Percentiles rank a stretch among this genome's conserved stretches.
phyloP scores from a whole-genome alignment of 2,329 filamentous ascomycete species.

The Calonectria pauciramosa region DNA sequence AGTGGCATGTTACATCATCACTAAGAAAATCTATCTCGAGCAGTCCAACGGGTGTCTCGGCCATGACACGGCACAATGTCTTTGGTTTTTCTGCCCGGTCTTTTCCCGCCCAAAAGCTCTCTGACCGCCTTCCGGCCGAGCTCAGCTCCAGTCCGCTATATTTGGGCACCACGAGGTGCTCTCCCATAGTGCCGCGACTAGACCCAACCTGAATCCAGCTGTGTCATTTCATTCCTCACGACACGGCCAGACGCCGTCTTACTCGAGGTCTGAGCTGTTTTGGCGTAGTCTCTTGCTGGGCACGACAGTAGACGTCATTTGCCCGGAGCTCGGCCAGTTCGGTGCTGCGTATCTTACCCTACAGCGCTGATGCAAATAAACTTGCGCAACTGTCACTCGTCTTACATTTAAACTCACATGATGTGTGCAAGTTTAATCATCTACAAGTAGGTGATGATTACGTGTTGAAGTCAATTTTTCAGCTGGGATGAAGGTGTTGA shows the following conservation, averaged over 20 bases:
- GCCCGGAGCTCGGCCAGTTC: neutral
- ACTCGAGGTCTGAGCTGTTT: neutral
- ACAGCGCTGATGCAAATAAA: neutral
- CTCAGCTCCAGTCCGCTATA: neutral
- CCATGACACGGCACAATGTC: neutral
- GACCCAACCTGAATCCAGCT: neutral
- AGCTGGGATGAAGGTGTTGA: neutral
- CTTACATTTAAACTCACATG: neutral
- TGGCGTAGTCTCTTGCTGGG: neutral
- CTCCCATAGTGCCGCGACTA: neutral
- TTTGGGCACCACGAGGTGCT: neutral
- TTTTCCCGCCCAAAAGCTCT: neutral
- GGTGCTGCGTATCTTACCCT: neutral
- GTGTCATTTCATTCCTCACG: neutral
- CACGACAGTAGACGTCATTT: neutral
- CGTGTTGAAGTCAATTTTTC: neutral
- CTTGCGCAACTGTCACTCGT: neutral
- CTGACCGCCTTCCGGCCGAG: neutral
- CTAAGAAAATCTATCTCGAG: neutral
- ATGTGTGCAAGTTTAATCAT: neutral
- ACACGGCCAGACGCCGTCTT: neutral
- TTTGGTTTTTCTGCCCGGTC: neutral
- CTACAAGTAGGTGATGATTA: neutral
- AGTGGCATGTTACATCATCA: conserved; percentile 6
- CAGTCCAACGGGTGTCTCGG: neutral